Evolutionary conservation across 352 stramenopile species (phyloP), one percentile per base, ranked within the genome.

Genomic region (Pythium brachiatum): DNA sequence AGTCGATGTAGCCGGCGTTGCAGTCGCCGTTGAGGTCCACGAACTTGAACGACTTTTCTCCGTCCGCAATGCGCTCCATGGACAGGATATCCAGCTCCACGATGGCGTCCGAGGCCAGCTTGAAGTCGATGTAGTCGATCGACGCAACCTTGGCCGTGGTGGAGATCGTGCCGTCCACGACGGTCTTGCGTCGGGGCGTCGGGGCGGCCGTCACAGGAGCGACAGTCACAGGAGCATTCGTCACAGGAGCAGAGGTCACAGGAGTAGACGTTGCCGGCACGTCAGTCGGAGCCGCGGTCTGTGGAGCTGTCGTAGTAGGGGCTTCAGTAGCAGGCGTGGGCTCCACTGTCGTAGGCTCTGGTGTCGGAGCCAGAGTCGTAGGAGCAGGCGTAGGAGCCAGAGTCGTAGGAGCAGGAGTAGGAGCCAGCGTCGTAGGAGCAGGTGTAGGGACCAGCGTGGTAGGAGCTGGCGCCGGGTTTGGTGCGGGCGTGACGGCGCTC

Each of bases 91-190:
- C 81, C 0, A 90, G 51, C 61, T 86, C 76, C 9, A 91, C 79
- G 16, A 68, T 43, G 15, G 72, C 66, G 38, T 75, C 64, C 0
- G 70, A 54, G 3, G 57, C 68, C 8, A 91, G 25, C 3, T 56
- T 72, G 36, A 90, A 86, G 43, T 90, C 74, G 27, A 92, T 73
- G 43, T 88, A 90, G 60, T 90, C 83, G 3, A 90, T 78, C 0
- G 79, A 83, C 13, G 74, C 83, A 46, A 72, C 71, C 12, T 69
- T 84, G 2, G 67, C 66, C 0, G 80, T 89, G 20, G 75, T 80
- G n/a, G 69, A 73, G 59, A 92, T 85, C 3, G 82, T 89, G 41
- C 79, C 81, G n/a, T 88, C 76, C 3, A 88, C 68, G 4, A 36
- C 64, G 0, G 72, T 79, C 44, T 79, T 56, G 11, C 48, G 25